phyloP scores from a whole-genome alignment of 495 filamentous ascomycete genomes.

The Annulohypoxylon stygium region DNA sequence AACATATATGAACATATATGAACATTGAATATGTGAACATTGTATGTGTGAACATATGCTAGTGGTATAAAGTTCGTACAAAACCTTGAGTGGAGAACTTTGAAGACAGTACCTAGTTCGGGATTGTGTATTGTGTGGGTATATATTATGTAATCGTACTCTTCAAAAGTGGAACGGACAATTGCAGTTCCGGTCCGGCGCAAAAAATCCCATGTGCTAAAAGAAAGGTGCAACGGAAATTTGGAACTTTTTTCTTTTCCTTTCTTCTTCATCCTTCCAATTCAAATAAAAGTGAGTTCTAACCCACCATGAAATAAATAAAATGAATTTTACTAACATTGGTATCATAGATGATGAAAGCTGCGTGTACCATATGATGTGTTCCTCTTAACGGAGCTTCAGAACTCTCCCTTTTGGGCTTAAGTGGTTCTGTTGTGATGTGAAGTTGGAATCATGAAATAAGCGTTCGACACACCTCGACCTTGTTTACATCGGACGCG shows the following conservation, averaged over 20 bases:
- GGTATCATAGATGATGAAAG: slow-evolving; percentile 93
- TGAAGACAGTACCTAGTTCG: too few relatives aligned
- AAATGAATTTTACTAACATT: slow-evolving; percentile 59
- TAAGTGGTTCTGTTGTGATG: slow-evolving; percentile 83
- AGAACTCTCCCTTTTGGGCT: slow-evolving; percentile 88
- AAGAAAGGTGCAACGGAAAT: slow-evolving; percentile 13
- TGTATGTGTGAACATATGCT: too few relatives aligned
- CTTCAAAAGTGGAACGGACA: slow-evolving; percentile 20
- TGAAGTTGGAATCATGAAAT: slow-evolving; percentile 85
- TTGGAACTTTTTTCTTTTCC: slow-evolving; percentile 58
- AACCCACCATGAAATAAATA: slow-evolving; percentile 3
- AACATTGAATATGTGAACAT: too few relatives aligned
- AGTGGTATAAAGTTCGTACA: too few relatives aligned
- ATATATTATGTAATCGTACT: not conserved
- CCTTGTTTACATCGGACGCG: slow-evolving; percentile 98
- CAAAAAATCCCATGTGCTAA: slow-evolving; percentile 29
- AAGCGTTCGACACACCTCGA: slow-evolving; percentile 96
- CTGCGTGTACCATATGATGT: slow-evolving; percentile 92
- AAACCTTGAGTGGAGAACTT: too few relatives aligned
- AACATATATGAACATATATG: not conserved
- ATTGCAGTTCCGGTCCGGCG: slow-evolving; percentile 40
- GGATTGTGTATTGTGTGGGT: not conserved
- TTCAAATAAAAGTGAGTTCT: slow-evolving; percentile 87
- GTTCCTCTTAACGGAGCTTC: slow-evolving; percentile 73
- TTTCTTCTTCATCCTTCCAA: slow-evolving; percentile 93